Evolutionary conservation across 2,329 filamentous ascomycete species (phyloP).

Genomic region (Penicillium vulpinum): DNA sequence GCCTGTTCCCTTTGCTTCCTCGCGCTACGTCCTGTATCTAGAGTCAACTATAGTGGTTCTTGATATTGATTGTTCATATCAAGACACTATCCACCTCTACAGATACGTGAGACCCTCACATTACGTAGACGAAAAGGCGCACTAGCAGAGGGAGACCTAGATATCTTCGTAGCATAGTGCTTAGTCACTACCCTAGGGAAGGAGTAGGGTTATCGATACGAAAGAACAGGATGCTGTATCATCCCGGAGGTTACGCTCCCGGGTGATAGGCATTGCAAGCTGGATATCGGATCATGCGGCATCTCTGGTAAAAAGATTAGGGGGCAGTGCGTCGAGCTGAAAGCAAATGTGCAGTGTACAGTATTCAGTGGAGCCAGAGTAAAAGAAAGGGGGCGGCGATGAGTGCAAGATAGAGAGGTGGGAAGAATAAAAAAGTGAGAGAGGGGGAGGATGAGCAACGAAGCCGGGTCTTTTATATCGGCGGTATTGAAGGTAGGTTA

Average conservation of each 20-base stretch:
- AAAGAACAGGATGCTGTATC: not conserved
- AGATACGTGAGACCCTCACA: too few relatives aligned
- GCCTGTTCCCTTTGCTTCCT: too few relatives aligned
- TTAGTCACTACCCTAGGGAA: not conserved
- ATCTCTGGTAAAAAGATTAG: slow-evolving; percentile 1
- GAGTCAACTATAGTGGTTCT: too few relatives aligned
- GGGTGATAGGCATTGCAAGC: not conserved
- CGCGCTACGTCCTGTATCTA: too few relatives aligned
- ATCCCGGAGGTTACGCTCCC: not conserved
- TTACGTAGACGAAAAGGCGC: not conserved
- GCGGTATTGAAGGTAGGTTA: not conserved
- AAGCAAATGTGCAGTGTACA: too few relatives aligned
- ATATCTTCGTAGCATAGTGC: not conserved
- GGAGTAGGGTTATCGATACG: slow-evolving; percentile 1
- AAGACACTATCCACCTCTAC: too few relatives aligned
- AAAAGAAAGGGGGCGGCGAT: too few relatives aligned
- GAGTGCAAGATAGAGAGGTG: too few relatives aligned
- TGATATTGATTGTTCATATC: too few relatives aligned
- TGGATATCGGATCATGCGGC: not conserved
- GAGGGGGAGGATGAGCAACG: too few relatives aligned
- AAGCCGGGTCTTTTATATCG: not conserved
- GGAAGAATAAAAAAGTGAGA: too few relatives aligned
- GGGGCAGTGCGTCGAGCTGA: slow-evolving; percentile 7
- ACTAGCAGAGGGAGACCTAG: slow-evolving; percentile 1
- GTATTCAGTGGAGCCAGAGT: too few relatives aligned